Evolutionary conservation across 1,139 yeast species (phyloP).

Genomic region (Taphrina communis): DNA sequence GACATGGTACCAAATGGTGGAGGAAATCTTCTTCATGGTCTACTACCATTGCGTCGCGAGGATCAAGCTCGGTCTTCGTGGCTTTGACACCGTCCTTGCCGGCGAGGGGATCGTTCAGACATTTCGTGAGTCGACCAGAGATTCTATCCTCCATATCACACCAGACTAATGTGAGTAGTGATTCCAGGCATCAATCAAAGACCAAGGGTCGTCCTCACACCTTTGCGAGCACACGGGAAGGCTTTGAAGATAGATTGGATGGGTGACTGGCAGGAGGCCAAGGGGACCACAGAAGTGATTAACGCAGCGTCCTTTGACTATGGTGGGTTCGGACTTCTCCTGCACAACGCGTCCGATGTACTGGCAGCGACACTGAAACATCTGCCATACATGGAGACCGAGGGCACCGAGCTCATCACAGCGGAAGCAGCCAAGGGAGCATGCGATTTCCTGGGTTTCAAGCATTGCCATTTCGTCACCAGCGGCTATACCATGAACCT

Average conservation of each 20-base stretch:
- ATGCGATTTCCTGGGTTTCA: constrained; percentile 29
- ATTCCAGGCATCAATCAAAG: constrained; percentile 23
- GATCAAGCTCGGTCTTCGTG: constrained; percentile 1
- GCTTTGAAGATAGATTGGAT: constrained; percentile 36
- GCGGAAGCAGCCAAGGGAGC: constrained; percentile 16
- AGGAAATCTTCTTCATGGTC: constrained; percentile 30
- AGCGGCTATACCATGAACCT: constrained; percentile 39
- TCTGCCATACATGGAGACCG: constrained; percentile 20
- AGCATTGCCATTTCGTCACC: constrained; percentile 27
- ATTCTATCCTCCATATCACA: no score
- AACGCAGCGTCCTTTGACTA: constrained; percentile 40
- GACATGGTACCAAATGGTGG: constrained; percentile 17
- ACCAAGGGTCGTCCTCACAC: constrained; percentile 32
- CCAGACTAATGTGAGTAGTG: constrained; percentile 18
- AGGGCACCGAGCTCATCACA: constrained; percentile 22
- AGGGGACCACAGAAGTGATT: constrained; percentile 18
- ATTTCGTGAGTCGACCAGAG: constrained; percentile 13
- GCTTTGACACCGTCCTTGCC: constrained; percentile 5
- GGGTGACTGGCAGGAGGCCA: constrained; percentile 38
- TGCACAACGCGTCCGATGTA: constrained; percentile 19
- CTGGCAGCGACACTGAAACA: constrained; percentile 7
- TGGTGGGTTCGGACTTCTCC: constrained; percentile 36
- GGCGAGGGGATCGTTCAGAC: constrained; percentile 27
- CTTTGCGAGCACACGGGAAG: constrained; percentile 34
- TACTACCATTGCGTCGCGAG: constrained; percentile 27